A percentile compares a stretch with the other conserved stretches of the same genome.
phyloP scores from a whole-genome alignment of 2,329 filamentous ascomycete genomes.

The Alternaria brassicae region DNA sequence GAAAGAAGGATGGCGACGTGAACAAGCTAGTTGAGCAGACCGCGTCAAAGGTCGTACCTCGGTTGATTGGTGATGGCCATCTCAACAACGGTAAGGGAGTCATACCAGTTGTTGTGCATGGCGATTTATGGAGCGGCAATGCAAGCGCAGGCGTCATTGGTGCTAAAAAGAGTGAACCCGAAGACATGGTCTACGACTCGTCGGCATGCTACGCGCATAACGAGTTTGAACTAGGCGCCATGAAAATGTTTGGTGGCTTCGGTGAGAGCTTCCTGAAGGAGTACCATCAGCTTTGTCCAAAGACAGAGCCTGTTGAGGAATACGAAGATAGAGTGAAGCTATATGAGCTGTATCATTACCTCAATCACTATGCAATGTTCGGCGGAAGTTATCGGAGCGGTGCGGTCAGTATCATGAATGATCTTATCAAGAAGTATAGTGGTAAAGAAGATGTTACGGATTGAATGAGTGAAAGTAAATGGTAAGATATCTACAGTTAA shows the following conservation, averaged over 20 bases:
- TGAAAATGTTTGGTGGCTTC: slow-evolving; percentile 96
- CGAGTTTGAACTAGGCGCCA: slow-evolving; percentile 92
- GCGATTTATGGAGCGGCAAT: slow-evolving; percentile 94
- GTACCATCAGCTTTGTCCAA: slow-evolving; percentile 77
- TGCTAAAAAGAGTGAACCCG: slow-evolving; percentile 64
- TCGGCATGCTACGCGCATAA: slow-evolving; percentile 83
- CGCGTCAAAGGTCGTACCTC: slow-evolving; percentile 71
- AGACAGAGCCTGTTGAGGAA: slow-evolving; percentile 79
- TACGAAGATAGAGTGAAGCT: slow-evolving; percentile 82
- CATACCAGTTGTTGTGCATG: slow-evolving; percentile 83
- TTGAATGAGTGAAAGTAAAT: slow-evolving; percentile 2
- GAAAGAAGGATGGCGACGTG: slow-evolving; percentile 71
- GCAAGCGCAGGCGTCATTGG: slow-evolving; percentile 70
- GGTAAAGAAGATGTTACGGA: neutral
- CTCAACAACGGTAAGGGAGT: slow-evolving; percentile 68
- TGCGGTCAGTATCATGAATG: slow-evolving; percentile 80
- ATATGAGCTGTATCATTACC: slow-evolving; percentile 90
- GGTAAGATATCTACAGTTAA: slow-evolving; percentile 15
- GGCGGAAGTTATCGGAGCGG: slow-evolving; percentile 78
- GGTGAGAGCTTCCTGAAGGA: slow-evolving; percentile 73
- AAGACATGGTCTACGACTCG: slow-evolving; percentile 85
- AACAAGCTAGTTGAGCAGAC: slow-evolving; percentile 69
- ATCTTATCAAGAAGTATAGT: slow-evolving; percentile 74
- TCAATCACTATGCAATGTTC: slow-evolving; percentile 89
- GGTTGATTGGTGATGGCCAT: slow-evolving; percentile 73